Evolutionary conservation across 345 rosid species (phyloP).

Genomic region (Cardamine resedifolia): DNA sequence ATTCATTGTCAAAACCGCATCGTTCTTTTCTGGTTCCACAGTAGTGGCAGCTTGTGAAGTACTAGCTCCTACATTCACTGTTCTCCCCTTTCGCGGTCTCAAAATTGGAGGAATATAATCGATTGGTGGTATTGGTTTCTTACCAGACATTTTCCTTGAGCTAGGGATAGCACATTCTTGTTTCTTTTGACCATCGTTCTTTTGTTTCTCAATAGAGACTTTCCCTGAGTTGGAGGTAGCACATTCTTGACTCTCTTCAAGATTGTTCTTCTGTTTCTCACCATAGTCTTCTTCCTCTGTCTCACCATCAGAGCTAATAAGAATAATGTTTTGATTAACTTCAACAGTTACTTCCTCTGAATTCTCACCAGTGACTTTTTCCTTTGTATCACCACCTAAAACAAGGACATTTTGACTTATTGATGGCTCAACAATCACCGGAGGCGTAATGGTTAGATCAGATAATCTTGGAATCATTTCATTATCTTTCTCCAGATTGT

Average conservation of each 20-base stretch:
- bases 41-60: not conserved
- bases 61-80: not conserved
- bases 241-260: not conserved
- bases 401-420: not conserved
- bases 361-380: not conserved
- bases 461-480: not conserved
- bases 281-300: constrained; percentile 1
- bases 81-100: not conserved
- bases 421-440: not conserved
- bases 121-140: not conserved
- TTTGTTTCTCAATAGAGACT: constrained; percentile 5
- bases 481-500: not conserved
- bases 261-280: not conserved
- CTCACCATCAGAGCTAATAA: not conserved
- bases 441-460: not conserved
- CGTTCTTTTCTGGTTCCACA: not conserved
- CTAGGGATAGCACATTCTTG: not conserved
- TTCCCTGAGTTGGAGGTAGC: not conserved
- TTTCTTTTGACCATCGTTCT: not conserved
- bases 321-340: not conserved
- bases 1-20: not conserved
- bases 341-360: not conserved
- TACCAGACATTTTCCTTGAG: not conserved
- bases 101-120: not conserved
- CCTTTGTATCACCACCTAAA: not conserved